These are phyloP conservation scores for Pseudogymnoascus sp. DNA, from an alignment of 2,329 filamentous ascomycete species.

Conservation along the genomic window DNA sequence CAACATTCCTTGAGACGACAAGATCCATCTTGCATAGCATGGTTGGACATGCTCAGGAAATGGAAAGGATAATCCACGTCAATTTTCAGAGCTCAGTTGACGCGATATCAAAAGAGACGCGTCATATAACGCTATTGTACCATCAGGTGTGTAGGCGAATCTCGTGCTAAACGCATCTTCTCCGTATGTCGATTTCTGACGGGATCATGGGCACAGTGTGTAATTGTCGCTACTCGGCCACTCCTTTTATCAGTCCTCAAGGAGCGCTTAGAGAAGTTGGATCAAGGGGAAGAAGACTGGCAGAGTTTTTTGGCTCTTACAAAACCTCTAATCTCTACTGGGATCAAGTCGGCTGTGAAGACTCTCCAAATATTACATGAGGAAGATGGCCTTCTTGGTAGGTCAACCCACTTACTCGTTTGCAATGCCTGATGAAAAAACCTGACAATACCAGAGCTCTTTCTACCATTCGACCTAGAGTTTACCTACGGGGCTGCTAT, in stretches of 20 bases:
- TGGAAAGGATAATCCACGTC: constrained; percentile 29
- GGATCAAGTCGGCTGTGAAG: constrained; percentile 35
- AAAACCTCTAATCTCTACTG: constrained; percentile 30
- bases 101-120: constrained; percentile 31
- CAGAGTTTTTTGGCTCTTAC: constrained; percentile 29
- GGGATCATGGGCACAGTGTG: constrained; percentile 23
- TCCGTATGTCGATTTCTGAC: not conserved
- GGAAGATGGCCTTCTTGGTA: not conserved
- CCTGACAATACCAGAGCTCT: constrained; percentile 25
- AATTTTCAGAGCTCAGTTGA: constrained; percentile 31
- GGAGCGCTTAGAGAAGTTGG: constrained; percentile 26
- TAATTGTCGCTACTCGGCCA: constrained; percentile 33
- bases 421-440: too few relatives aligned
- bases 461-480: constrained; percentile 33
- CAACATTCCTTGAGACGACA: constrained; percentile 30
- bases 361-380: constrained; percentile 31
- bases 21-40: constrained; percentile 30
- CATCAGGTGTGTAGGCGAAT: constrained; percentile 28
- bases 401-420: too few relatives aligned
- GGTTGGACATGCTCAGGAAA: constrained; percentile 32
- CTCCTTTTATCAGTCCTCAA: constrained; percentile 33
- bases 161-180: not conserved
- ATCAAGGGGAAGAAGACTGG: constrained; percentile 25
- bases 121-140: constrained; percentile 32
- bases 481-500: constrained; percentile 31